phyloP scores from a whole-genome alignment of 495 filamentous ascomycete genomes.

The Penicillium lividum region DNA sequence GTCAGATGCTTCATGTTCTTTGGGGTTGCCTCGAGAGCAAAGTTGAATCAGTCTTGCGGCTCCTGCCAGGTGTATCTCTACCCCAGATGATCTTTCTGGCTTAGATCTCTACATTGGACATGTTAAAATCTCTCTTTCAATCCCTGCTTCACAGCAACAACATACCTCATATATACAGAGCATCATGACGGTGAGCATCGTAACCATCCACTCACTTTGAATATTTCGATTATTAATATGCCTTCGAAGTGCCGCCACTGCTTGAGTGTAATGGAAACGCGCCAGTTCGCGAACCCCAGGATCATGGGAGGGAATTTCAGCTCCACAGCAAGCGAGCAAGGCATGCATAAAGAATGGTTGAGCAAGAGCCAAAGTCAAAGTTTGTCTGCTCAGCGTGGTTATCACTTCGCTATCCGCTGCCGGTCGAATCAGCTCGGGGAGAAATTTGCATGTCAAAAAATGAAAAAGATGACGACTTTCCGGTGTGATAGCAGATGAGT shows the following conservation, averaged over 20 bases:
- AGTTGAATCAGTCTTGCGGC: constrained; percentile 23
- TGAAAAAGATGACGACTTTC: constrained; percentile 21
- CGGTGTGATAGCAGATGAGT: constrained; percentile 14
- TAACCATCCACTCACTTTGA: constrained; percentile 9
- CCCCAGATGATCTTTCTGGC: constrained; percentile 14
- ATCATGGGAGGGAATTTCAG: constrained; percentile 22
- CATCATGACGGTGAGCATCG: constrained; percentile 20
- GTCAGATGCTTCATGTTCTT: not conserved
- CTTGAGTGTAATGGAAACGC: constrained; percentile 17
- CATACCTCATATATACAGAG: constrained; percentile 29
- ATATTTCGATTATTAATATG: constrained; percentile 1
- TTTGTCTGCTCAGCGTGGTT: constrained; percentile 16
- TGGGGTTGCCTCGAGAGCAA: not conserved
- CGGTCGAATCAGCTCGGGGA: constrained; percentile 22
- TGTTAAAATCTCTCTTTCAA: not conserved
- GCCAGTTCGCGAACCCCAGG: constrained; percentile 9
- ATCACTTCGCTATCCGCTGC: constrained; percentile 12
- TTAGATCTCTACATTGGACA: constrained; percentile 18
- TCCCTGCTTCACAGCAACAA: not conserved
- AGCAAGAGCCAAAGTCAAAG: constrained; percentile 12
- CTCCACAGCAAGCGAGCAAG: constrained; percentile 26
- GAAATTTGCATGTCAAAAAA: constrained; percentile 19
- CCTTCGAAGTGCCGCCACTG: constrained; percentile 15
- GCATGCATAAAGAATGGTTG: constrained; percentile 25
- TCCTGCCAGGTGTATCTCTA: constrained; percentile 22